Evolutionary conservation across 1,284 basidiomycete genomes (phyloP).

Genomic region (Malassezia pachydermatis): DNA sequence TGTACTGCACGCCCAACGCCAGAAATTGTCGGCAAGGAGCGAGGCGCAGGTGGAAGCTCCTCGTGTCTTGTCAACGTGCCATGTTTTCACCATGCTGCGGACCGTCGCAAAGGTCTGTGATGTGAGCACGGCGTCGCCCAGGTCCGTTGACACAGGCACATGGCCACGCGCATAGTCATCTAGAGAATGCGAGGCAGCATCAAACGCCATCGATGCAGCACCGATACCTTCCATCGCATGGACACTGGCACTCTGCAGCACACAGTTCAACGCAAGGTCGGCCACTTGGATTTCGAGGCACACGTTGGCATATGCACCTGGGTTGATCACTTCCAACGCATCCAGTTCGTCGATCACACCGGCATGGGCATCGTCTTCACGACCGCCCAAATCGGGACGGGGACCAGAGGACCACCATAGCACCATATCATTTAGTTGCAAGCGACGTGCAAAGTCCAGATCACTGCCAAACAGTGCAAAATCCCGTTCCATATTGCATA

Average conservation of each 20-base stretch:
- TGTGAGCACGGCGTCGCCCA: conserved; percentile 88
- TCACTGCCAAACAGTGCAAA: conserved; percentile 78
- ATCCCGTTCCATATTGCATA: conserved; percentile 80
- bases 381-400: conserved; percentile 83
- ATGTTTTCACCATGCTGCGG: conserved; percentile 76
- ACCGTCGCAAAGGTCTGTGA: conserved; percentile 75
- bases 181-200: conserved; percentile 70
- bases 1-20: conserved; percentile 86
- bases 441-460: conserved; percentile 75
- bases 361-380: conserved; percentile 71
- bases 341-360: conserved; percentile 52
- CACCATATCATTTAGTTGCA: conserved; percentile 76
- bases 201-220: conserved; percentile 70
- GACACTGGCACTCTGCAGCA: conserved; percentile 84
- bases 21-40: conserved; percentile 70
- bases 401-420: conserved; percentile 81
- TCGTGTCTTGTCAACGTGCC: conserved; percentile 74
- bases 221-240: conserved; percentile 87
- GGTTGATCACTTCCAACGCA: conserved; percentile 73
- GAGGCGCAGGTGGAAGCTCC: conserved; percentile 55
- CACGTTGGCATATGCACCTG: conserved; percentile 85
- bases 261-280: conserved; percentile 86
- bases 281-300: conserved; percentile 79
- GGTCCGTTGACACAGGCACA: conserved; percentile 56
- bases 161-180: conserved; percentile 73